Conservation (phyloP, 345 rosid genomes). For the Murraya paniculata region DNA sequence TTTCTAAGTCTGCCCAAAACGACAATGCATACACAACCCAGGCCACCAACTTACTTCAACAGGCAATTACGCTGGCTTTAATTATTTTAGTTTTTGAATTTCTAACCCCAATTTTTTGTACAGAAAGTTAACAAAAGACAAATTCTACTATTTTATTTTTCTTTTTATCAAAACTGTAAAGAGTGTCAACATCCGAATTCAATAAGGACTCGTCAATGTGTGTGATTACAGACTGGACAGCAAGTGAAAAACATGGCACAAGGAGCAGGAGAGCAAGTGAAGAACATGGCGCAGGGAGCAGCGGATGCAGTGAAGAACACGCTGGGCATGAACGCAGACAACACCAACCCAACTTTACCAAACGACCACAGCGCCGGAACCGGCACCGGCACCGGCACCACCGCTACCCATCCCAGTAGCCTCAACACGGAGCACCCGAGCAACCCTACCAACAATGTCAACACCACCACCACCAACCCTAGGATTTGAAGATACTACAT, state of each 20-base stretch:
- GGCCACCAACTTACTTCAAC: constrained; percentile 25
- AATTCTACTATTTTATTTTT: too few relatives aligned
- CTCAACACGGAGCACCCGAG: neutral
- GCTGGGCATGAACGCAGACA: constrained; percentile 20
- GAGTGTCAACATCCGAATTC: too few relatives aligned
- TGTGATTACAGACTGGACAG: constrained; percentile 19
- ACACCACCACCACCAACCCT: neutral
- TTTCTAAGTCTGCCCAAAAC: neutral
- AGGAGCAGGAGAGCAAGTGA: constrained; percentile 39
- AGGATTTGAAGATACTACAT: neutral
- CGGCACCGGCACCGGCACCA: neutral
- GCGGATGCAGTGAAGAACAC: constrained; percentile 40
- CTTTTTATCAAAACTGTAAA: too few relatives aligned
- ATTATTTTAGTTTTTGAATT: neutral
- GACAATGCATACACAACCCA: constrained; percentile 7
- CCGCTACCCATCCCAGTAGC: neutral
- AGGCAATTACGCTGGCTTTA: neutral
- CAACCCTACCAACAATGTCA: neutral
- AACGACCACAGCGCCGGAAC: neutral
- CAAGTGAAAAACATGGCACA: constrained; percentile 20
- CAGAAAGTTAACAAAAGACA: too few relatives aligned
- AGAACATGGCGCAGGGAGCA: constrained; percentile 54
- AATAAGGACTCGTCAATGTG: neutral
- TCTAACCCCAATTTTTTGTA: too few relatives aligned
- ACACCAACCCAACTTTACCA: neutral